phyloP scores from a whole-genome alignment of 805 yeast species.

The Cyberlindnera nakhonratchasimensis region DNA sequence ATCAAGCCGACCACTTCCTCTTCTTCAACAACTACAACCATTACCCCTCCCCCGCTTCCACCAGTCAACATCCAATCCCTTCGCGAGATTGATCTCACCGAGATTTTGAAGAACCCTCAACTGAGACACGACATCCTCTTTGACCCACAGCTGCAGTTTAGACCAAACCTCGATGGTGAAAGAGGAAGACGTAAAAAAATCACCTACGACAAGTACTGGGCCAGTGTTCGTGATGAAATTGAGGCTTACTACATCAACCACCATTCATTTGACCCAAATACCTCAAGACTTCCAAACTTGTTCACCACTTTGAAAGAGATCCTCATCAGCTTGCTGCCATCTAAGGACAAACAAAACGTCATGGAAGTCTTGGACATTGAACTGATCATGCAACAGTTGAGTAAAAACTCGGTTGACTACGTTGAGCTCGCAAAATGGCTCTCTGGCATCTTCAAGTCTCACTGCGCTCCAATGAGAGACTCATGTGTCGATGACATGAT shows the following conservation, averaged over 20 bases:
- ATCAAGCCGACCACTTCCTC: conserved; percentile 9
- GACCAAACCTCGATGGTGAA: conserved; percentile 90
- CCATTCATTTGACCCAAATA: conserved; percentile 21
- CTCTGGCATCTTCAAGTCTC: conserved; percentile 73
- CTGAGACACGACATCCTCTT: conserved; percentile 88
- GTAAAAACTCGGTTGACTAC: conserved; percentile 70
- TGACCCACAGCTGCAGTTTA: conserved; percentile 87
- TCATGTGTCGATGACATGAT: conserved; percentile 84
- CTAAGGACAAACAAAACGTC: conserved; percentile 65
- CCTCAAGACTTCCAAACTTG: conserved; percentile 51
- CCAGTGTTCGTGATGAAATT: conserved; percentile 67
- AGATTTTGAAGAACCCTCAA: conserved; percentile 87
- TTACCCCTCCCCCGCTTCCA: conserved; percentile 52
- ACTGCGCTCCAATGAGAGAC: conserved; percentile 96
- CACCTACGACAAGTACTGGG: conserved; percentile 82
- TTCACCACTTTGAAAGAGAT: conserved; percentile 79
- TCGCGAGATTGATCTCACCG: conserved; percentile 82
- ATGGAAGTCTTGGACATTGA: conserved; percentile 75
- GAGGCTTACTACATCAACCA: conserved; percentile 34
- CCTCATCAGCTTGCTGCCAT: conserved; percentile 69
- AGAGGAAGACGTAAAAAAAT: conserved; percentile 75
- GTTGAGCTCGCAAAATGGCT: conserved; percentile 70
- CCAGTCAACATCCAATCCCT: conserved; percentile 81
- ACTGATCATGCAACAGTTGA: conserved; percentile 68
- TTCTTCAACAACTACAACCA: conserved; percentile 13